Conservation (phyloP, 2,329 filamentous ascomycete species). For the Colletotrichum phormii region DNA sequence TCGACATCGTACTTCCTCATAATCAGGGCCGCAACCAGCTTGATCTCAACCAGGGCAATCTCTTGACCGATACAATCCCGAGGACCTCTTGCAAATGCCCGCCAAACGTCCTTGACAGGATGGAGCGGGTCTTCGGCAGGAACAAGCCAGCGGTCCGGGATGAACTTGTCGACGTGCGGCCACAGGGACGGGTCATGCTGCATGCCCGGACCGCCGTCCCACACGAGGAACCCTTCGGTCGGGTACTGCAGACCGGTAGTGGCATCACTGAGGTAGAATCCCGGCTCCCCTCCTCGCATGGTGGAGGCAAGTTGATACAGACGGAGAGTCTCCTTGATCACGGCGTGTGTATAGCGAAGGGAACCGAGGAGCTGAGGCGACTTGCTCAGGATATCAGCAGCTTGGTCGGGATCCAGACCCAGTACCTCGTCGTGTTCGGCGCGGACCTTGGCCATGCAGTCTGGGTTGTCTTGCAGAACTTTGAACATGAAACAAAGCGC, state of each 20-base stretch:
- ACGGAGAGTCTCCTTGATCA: constrained; percentile 51
- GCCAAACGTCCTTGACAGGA: constrained; percentile 55
- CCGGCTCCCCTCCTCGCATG: constrained; percentile 40
- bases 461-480: constrained; percentile 45
- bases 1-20: constrained; percentile 25
- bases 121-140: constrained; percentile 36
- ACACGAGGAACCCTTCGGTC: constrained; percentile 57
- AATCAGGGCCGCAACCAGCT: constrained; percentile 43
- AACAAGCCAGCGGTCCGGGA: constrained; percentile 48
- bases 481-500: constrained; percentile 49
- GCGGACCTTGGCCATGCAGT: constrained; percentile 45
- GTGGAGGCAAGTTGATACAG: constrained; percentile 46
- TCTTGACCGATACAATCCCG: constrained; percentile 69
- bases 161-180: constrained; percentile 47
- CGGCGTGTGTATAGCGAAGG: constrained; percentile 50
- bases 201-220: constrained; percentile 48
- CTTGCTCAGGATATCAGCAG: constrained; percentile 34
- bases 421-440: constrained; percentile 51
- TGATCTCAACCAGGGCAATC: constrained; percentile 64
- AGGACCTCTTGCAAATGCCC: constrained; percentile 64
- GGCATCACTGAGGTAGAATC: constrained; percentile 53
- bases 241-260: constrained; percentile 56
- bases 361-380: constrained; percentile 44
- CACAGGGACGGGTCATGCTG: constrained; percentile 49
- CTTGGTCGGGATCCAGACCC: constrained; percentile 42